Evolutionary conservation across 805 yeast genomes (phyloP).

Genomic region (Candida schatavii): DNA sequence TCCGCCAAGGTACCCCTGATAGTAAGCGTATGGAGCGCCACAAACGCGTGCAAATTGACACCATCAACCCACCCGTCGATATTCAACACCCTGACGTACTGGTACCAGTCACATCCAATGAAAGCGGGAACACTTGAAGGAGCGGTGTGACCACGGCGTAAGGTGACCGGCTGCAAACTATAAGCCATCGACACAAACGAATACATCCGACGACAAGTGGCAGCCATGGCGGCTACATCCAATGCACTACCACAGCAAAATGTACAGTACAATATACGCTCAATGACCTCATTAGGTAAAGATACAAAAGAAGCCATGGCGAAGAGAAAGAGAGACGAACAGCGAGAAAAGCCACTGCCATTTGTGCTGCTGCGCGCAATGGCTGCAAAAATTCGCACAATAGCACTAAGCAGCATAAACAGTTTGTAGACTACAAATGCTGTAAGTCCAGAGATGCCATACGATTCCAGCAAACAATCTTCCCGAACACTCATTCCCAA

Average conservation of each 20-base stretch:
- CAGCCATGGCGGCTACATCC: conserved; percentile 8
- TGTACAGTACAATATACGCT: conserved; percentile 10
- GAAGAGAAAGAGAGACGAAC: no score
- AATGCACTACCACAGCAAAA: not conserved
- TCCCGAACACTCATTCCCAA: no score
- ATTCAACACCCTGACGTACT: not conserved
- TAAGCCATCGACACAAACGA: conserved; percentile 10
- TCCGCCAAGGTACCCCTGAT: not conserved
- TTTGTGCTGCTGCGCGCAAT: no score
- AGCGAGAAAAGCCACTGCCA: no score
- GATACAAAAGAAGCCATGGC: conserved; percentile 1
- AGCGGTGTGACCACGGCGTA: not conserved
- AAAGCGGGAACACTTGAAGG: no score
- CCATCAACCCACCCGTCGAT: not conserved
- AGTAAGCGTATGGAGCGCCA: not conserved
- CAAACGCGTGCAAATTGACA: not conserved
- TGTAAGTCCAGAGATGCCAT: no score
- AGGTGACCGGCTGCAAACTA: conserved; percentile 10
- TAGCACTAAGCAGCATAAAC: no score
- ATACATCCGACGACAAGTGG: conserved; percentile 12
- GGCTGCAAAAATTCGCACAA: no score
- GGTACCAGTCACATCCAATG: no score
- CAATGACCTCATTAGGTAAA: conserved; percentile 11
- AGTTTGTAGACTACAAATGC: no score
- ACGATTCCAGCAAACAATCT: no score